These are phyloP conservation scores for Dothistroma septosporum DNA, from an alignment of 2,329 filamentous ascomycete species.

Conservation along the genomic window DNA sequence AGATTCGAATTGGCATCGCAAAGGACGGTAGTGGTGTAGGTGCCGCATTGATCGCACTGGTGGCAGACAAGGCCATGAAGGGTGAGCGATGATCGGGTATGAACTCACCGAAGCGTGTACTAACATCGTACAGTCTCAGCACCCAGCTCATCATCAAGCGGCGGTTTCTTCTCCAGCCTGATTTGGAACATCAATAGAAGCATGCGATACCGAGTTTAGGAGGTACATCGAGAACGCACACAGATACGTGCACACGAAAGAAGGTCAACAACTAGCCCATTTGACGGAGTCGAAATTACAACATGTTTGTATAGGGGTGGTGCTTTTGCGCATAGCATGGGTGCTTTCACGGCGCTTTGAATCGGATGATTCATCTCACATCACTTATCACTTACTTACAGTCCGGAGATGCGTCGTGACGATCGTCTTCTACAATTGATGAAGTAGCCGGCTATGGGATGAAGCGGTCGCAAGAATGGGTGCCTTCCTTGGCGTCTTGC, in stretches of 20 bases:
- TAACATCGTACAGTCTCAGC: slow-evolving; percentile 3
- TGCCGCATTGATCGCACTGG: slow-evolving; percentile 87
- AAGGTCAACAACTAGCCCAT: too few relatives aligned
- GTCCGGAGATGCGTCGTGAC: background rate
- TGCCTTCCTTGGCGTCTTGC: too few relatives aligned
- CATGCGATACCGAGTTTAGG: slow-evolving; percentile 22
- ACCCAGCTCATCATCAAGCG: slow-evolving; percentile 6
- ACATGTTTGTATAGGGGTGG: background rate
- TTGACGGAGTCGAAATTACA: background rate
- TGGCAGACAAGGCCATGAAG: slow-evolving; percentile 60
- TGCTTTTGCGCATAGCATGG: background rate
- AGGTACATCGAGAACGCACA: background rate
- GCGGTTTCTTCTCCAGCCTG: slow-evolving; percentile 18
- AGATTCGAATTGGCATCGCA: slow-evolving; percentile 88
- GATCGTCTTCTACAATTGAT: too few relatives aligned
- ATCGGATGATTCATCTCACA: too few relatives aligned
- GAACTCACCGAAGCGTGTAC: background rate
- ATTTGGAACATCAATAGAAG: slow-evolving; percentile 21
- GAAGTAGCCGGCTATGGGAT: too few relatives aligned
- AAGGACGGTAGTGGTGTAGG: slow-evolving; percentile 97
- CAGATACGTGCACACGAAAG: too few relatives aligned
- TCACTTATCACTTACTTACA: too few relatives aligned
- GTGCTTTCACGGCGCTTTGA: background rate
- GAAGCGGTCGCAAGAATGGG: too few relatives aligned
- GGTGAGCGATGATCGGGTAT: slow-evolving; percentile 14